phyloP scores from a whole-genome alignment of 1,284 basidiomycete species.

The Volvariella surrecta region DNA sequence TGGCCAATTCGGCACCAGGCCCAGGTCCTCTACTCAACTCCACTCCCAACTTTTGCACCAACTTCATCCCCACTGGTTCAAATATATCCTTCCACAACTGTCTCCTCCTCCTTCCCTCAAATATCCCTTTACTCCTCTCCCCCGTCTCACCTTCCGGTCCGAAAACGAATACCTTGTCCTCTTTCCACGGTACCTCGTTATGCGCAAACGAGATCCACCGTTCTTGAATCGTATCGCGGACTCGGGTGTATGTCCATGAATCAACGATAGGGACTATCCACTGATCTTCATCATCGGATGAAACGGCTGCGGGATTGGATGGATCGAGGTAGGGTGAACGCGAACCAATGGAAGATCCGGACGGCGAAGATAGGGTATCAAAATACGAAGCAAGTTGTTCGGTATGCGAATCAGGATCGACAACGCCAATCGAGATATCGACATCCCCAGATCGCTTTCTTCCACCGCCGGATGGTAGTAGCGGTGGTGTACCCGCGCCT shows the following conservation, averaged over 20 bases:
- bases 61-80: constrained; percentile 52
- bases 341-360: too few relatives aligned
- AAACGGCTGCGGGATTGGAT: constrained; percentile 9
- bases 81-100: constrained; percentile 54
- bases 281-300: constrained; percentile 20
- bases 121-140: constrained; percentile 46
- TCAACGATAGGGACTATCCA: constrained; percentile 52
- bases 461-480: background rate
- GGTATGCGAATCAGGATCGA: too few relatives aligned
- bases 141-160: constrained; percentile 64
- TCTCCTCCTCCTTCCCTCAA: constrained; percentile 38
- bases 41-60: constrained; percentile 63
- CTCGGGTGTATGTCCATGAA: constrained; percentile 51
- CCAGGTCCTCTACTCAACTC: constrained; percentile 63
- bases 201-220: constrained; percentile 68
- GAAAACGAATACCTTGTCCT: constrained; percentile 64
- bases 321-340: background rate
- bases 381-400: too few relatives aligned
- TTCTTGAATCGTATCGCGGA: constrained; percentile 60
- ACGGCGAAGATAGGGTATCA: too few relatives aligned
- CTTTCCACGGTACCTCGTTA: constrained; percentile 61
- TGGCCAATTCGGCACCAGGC: constrained; percentile 1
- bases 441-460: too few relatives aligned
- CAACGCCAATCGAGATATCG: too few relatives aligned
- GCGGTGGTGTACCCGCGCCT: too few relatives aligned